Base-by-base conservation (phyloP, 2,329 filamentous ascomycete genomes). In the Hyphodiscus sp. region DNA sequence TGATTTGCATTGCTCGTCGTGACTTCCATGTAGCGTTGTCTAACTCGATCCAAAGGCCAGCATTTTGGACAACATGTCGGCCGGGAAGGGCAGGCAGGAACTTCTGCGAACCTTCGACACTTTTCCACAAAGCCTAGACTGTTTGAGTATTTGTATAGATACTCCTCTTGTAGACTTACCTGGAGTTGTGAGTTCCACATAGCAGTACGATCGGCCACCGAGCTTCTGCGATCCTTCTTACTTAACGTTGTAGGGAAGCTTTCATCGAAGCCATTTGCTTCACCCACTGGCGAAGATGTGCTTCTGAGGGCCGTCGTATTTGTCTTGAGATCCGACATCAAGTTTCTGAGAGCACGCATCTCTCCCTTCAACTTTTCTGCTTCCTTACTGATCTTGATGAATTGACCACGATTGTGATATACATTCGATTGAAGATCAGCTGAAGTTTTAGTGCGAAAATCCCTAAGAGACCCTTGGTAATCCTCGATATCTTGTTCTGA, bases 361-460 rank as follows among this genome's bases (percentile, higher is more conserved):
- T 99, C 94, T 52, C 83, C 83, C 73, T 97, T 97, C 54, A 99
- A 82, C 74, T 96, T 96, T 72, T 99, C 94, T 1, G 95, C 94
- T 73, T 99, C 94, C 72, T 97, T 96, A 69, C 91, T 96, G 70
- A 99, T 97, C 71, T 95, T 95, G 76, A 99, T 97, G 68, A 99
- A 99, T 66, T 97, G 94, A 0, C 90, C 95, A 47, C 94, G 85
- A 71, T 99, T 99, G 70, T 96, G 91, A 71, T 95, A 92, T 49
- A 99, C 87, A 71, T 91, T 97, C 67, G 95, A 89, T 70, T 97
- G 92, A 20, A 99, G 77, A 63, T 97, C 91, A 47, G 62, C 65
- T 2, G 67, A 69, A n/a, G 66, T 63, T 41, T 65, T 58, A 55
- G 63, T 66, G 16, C 61, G 58, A 47, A 69, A 53, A 43, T 64